A percentile compares a stretch with the other conserved stretches of the same genome.
Conservation (phyloP, 139 green algal species). For the Tetradesmus obliquus region DNA sequence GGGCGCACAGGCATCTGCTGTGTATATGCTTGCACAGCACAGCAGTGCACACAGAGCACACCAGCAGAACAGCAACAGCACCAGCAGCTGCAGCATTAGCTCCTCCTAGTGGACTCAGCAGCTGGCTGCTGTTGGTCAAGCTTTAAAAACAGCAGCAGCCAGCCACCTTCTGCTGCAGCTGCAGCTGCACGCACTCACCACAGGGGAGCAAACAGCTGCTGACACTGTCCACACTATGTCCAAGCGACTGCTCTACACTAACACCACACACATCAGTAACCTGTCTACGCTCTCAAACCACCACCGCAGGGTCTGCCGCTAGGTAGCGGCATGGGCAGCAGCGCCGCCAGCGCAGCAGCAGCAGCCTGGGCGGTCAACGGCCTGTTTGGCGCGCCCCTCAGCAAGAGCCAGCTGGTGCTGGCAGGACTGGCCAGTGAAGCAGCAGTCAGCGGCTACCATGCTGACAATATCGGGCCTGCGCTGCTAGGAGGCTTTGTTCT, state of each 20-base stretch:
- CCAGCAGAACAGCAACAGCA: background rate
- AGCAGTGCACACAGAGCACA: background rate
- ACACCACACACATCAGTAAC: too few species aligned
- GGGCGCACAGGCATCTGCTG: background rate
- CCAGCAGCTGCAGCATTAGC: background rate
- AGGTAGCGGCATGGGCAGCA: slow-evolving; percentile 92
- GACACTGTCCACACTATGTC: too few species aligned
- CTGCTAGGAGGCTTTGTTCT: slow-evolving; percentile 96
- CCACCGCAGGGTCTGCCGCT: slow-evolving; percentile 73
- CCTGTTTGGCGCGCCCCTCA: slow-evolving; percentile 90
- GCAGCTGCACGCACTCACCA: background rate
- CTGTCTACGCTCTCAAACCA: too few species aligned
- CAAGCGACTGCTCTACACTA: too few species aligned
- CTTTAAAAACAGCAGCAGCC: background rate
- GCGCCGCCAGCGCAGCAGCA: slow-evolving; percentile 91
- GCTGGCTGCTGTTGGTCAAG: too few species aligned
- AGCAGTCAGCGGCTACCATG: slow-evolving; percentile 95
- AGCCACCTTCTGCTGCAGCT: background rate
- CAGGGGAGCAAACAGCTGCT: too few species aligned
- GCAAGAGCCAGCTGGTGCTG: slow-evolving; percentile 83
- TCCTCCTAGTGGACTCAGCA: too few species aligned
- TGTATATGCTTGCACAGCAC: background rate
- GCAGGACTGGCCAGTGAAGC: slow-evolving; percentile 90
- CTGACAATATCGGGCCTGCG: slow-evolving; percentile 96
- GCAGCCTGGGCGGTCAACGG: slow-evolving; percentile 90